These are phyloP conservation scores for Acer saccharum DNA, from an alignment of 345 rosid genomes.

Conservation along the genomic window DNA sequence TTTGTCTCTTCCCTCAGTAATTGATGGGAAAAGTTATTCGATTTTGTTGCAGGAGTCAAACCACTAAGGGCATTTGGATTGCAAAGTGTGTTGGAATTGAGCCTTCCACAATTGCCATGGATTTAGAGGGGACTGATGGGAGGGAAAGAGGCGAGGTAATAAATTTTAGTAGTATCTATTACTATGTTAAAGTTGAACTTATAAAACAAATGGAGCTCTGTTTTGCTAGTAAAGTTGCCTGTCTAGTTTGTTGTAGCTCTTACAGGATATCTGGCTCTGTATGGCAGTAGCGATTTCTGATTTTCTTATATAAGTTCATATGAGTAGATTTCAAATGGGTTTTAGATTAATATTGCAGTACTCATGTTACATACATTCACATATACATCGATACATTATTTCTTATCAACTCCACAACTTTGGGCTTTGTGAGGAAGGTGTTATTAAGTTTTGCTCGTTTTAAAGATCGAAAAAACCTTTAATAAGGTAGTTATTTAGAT, in stretches of 20 bases:
- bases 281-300: neutral
- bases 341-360: no score
- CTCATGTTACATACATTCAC: no score
- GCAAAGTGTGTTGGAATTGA: conserved; percentile 70
- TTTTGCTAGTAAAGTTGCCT: neutral
- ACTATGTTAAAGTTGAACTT: neutral
- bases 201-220: no score
- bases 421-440: neutral
- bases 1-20: neutral
- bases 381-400: neutral
- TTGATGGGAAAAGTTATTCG: neutral
- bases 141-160: conserved; percentile 87
- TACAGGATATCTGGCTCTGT: neutral
- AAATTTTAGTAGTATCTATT: neutral
- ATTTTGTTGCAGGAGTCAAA: conserved; percentile 61
- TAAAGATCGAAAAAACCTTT: no score
- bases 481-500: no score
- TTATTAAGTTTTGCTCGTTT: neutral
- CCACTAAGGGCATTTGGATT: conserved; percentile 82
- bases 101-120: conserved; percentile 74
- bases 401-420: neutral
- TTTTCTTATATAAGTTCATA: neutral
- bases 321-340: neutral
- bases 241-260: neutral
- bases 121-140: conserved; percentile 83